phyloP scores from a whole-genome alignment of 257 asterid species.

The Plantago ovata region DNA sequence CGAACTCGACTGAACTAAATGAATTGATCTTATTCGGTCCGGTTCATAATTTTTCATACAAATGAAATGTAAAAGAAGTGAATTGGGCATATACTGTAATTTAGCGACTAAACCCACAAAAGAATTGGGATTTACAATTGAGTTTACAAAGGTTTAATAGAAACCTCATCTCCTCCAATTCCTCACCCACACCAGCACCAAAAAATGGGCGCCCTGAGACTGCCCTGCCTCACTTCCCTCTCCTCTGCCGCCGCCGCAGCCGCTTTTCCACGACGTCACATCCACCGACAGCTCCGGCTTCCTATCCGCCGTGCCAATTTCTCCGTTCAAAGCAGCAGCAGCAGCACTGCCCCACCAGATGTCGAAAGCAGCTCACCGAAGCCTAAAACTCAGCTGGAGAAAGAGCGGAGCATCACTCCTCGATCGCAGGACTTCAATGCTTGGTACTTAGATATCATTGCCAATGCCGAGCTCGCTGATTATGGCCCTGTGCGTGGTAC shows the following conservation, averaged over 20 bases:
- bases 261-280: slow-evolving; percentile 29
- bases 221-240: slow-evolving; percentile 65
- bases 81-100: too few relatives aligned
- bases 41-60: too few relatives aligned
- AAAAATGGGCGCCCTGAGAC: slow-evolving; percentile 76
- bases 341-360: slow-evolving; percentile 37
- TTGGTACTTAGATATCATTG: slow-evolving; percentile 90
- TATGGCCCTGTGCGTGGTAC: slow-evolving; percentile 99
- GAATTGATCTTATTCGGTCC: too few relatives aligned
- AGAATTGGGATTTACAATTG: too few relatives aligned
- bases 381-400: slow-evolving; percentile 44
- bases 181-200: slow-evolving; percentile 17
- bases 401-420: slow-evolving; percentile 78
- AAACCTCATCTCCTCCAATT: slow-evolving; percentile 9
- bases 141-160: too few relatives aligned
- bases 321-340: slow-evolving; percentile 48
- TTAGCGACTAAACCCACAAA: too few relatives aligned
- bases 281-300: slow-evolving; percentile 28
- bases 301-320: slow-evolving; percentile 50
- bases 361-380: slow-evolving; percentile 9
- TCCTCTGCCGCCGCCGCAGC: slow-evolving; percentile 48
- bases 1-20: too few relatives aligned
- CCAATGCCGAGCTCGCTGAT: slow-evolving; percentile 95
- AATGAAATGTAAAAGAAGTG: too few relatives aligned
- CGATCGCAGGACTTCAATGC: slow-evolving; percentile 95